Base-by-base conservation (phyloP, 352 stramenopile genomes). In the Pelagophyceae sp. region DNA sequence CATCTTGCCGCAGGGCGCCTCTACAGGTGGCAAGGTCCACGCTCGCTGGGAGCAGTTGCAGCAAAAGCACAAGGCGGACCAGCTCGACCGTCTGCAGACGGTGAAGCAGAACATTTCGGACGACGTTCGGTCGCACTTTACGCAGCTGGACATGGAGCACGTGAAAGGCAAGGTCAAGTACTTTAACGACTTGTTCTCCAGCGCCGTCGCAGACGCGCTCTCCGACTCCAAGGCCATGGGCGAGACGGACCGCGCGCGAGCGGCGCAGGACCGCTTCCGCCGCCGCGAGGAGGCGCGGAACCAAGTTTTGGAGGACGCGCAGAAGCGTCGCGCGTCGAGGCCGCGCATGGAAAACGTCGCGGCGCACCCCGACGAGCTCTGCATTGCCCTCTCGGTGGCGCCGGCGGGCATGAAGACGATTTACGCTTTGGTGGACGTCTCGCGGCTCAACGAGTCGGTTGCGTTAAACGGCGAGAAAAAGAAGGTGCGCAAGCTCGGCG, bases 371-470 rank as follows among this genome's bases (percentile, higher is more conserved):
- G 61, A 71, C 61, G 61, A 71, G 61, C 61, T 71, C 29, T 1
- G 29, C 6, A 71, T 71, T 38, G 27, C 29, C 29, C 6, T 71
- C 3, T 37, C 61, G 3, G 2, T 17, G 19, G 3, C 61, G 29
- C 61, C 61, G 19, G n/a, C 19, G 61, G 61, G 61, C 61, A 71
- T 71, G 61, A 71, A 71, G 61, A 6, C 17, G 6, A n/a, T 71
- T 11, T 71, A 71, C 61, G 61, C 61, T 27, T 31, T 71, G 5
- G 61, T 71, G n/a, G 61, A 71, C 61, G 61, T 71, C 29, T 71
- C 61, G 61, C 6, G n/a, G 3, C 31, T 71, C 29, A n/a, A 71
- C n/a, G 61, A 40, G 31, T 11, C 6, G 29, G 1, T 6, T 15
- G 54, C 54, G 15, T 15, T 27, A 27, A 23, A 54, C 11, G 11